Evolutionary conservation across 345 rosid genomes (phyloP).

Genomic region (Eutrema japonicum): DNA sequence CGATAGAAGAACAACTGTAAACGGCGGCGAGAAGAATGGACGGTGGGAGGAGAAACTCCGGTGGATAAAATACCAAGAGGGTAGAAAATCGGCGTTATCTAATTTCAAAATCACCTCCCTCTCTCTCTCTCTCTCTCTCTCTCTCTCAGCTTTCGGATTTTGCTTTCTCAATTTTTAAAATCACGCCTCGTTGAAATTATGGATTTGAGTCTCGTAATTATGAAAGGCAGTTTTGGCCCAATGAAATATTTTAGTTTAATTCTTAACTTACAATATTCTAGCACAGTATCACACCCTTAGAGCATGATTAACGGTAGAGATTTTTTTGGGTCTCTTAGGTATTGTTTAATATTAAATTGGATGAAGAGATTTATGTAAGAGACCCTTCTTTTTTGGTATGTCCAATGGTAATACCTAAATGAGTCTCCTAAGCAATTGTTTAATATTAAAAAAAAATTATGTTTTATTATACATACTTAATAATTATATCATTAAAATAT

Average conservation of each 20-base stretch:
- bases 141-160: background rate
- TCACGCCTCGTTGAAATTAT: constrained; percentile 19
- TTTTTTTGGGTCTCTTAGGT: too few species aligned
- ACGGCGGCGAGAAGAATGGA: constrained; percentile 19
- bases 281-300: background rate
- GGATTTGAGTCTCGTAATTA: background rate
- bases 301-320: too few species aligned
- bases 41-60: constrained; percentile 23
- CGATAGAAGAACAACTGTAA: background rate
- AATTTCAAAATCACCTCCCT: constrained; percentile 35
- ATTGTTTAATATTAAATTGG: too few species aligned
- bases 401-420: too few species aligned
- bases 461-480: too few species aligned
- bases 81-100: constrained; percentile 27
- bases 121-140: constrained; percentile 14
- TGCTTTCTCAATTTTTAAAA: constrained; percentile 3
- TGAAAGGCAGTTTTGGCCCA: constrained; percentile 8
- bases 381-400: too few species aligned
- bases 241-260: background rate
- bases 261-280: constrained; percentile 10
- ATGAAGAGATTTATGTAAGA: too few species aligned
- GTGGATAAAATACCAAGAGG: constrained; percentile 8
- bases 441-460: too few species aligned
- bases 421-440: too few species aligned
- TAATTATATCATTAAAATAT: too few species aligned